Evolutionary conservation across 1,284 basidiomycete genomes (phyloP), one percentile per base, ranked within the genome.

Genomic region (Heterobasidion annosum): DNA sequence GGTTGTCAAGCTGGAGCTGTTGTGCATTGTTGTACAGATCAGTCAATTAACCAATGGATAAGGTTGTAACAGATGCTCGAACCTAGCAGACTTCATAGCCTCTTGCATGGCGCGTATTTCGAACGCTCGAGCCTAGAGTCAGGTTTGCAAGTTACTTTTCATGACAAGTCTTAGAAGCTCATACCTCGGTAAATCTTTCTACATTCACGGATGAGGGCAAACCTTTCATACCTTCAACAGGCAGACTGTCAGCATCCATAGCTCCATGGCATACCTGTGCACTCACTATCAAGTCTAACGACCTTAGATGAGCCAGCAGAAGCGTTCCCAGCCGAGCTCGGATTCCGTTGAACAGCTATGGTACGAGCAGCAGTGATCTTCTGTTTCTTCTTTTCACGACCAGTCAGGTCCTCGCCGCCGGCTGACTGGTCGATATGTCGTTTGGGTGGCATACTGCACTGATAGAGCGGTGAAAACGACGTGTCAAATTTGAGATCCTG

Each of bases 41-140:
- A 10, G 34, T 56, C 19, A 49, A 34, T 5, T 5, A 8, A 46
- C 3, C 13, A 16, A 34, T 13, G 2, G 47, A 25, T 8, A 34
- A 34, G 7, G n/a, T 34, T 33, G 43, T 35, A n/a, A 1, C 34
- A 53, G 13, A 16, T 15, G 3, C 8, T 15, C 74, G 53, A 62
- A 86, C 93, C 83, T 79, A 43, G 91, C 85, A 44, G 74, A 76
- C 67, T 88, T 83, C 75, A 96, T 94, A 0, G 91, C 85, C 25
- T 75, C 79, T 59, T 93, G 83, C 84, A 97, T 91, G 0, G 93
- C 89, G 48, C 80, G 73, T 54, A 97, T 93, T 70, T 98, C 93
- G 63, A 91, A 91, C 3, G 83, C 78, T 57, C 94, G 77, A 18
- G 91, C 82, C 91, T 95, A 58, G 6, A 37, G 15, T 6, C 10